phyloP scores from a whole-genome alignment of 108 stramenopile genomes.

The Cyclotella baltica region DNA sequence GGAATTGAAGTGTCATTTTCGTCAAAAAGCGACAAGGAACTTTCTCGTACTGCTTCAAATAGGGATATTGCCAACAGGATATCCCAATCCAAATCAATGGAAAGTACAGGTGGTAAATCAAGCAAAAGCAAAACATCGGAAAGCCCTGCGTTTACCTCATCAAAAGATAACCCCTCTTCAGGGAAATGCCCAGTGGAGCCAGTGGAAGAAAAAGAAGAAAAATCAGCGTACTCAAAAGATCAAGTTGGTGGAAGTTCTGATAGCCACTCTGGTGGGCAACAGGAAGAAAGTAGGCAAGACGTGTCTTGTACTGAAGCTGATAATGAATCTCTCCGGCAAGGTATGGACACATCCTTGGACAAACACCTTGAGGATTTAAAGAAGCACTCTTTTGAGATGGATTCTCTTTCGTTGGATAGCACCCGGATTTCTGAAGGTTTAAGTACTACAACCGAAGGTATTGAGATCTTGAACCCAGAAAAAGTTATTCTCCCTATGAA shows the following conservation, averaged over 20 bases:
- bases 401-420: background rate
- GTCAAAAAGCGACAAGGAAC: background rate
- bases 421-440: background rate
- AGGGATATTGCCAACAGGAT: background rate
- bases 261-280: background rate
- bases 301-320: background rate
- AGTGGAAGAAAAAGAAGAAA: too few species aligned
- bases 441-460: background rate
- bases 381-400: too few species aligned
- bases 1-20: conserved; percentile 1
- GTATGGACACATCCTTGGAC: background rate
- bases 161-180: too few species aligned
- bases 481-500: background rate
- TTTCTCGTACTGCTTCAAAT: background rate
- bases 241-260: background rate
- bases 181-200: too few species aligned
- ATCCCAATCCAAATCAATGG: background rate
- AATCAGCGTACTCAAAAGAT: too few species aligned
- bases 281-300: background rate
- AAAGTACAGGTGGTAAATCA: background rate
- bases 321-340: background rate
- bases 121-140: too few species aligned
- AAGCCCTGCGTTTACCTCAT: too few species aligned
- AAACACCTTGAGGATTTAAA: background rate
- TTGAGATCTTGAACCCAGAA: background rate